Conservation (phyloP, 2,329 filamentous ascomycete genomes). For the Zarea fungicola region DNA sequence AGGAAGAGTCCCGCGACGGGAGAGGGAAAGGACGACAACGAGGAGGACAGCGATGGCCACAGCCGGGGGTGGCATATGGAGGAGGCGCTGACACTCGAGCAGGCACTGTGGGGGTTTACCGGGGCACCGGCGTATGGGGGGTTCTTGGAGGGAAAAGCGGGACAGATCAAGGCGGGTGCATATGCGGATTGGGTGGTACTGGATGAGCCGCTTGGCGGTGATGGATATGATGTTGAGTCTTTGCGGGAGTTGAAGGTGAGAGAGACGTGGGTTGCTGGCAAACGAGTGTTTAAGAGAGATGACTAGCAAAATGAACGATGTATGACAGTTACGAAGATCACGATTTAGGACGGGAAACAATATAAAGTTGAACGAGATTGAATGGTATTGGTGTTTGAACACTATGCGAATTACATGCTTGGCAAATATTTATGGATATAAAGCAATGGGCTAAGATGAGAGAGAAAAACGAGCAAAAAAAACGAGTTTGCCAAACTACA, state of each 20-base stretch:
- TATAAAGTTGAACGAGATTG: background rate
- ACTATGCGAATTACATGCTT: background rate
- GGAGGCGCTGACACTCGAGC: conserved; percentile 52
- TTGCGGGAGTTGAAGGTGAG: conserved; percentile 50
- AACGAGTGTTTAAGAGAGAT: conserved; percentile 35
- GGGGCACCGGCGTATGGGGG: conserved; percentile 52
- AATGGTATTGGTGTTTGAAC: no score
- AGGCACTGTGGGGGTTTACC: conserved; percentile 60
- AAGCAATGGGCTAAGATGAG: conserved; percentile 16
- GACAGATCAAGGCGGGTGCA: conserved; percentile 53
- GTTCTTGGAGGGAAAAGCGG: conserved; percentile 54
- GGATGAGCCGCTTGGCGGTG: conserved; percentile 44
- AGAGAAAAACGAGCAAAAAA: background rate
- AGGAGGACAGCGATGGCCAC: no score
- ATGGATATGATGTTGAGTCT: conserved; percentile 43
- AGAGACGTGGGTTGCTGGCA: conserved; percentile 65
- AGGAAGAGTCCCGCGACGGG: conserved; percentile 55
- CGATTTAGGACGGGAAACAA: background rate
- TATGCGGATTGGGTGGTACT: conserved; percentile 69
- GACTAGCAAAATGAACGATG: background rate
- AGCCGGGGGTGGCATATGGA: conserved; percentile 59
- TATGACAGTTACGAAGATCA: background rate
- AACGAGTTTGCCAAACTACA: no score
- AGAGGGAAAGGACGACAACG: conserved; percentile 40
- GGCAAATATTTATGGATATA: conserved; percentile 3